Evolutionary conservation across 805 yeast species (phyloP), one percentile per base, ranked within the genome.

Genomic region (Sporopachydermia quercuum): DNA sequence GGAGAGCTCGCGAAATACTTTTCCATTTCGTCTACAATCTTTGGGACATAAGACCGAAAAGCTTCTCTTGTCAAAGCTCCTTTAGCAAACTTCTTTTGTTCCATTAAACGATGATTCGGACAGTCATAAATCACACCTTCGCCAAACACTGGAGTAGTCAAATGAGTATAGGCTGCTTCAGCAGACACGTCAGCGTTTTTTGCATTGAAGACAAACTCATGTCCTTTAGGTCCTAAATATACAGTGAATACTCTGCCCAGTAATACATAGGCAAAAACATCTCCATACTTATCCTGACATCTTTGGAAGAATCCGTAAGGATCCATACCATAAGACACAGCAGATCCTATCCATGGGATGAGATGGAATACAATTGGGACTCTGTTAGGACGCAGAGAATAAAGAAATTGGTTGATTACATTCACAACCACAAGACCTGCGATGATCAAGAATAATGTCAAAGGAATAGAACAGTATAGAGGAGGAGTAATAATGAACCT

Each of bases 91-190:
- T 86, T 91, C 74, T 91, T 91, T 62, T 91, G 98, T 59, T 91
- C 98, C 98, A 91, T 91, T 53, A 91, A 72, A 49, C 86, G 76
- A 53, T 76, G 63, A 64, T 91, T 91, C 46, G 98, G 85, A 62
- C 96, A 89, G 63, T 91, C 98, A 58, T 91, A 91, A 40, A 91
- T 82, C 40, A 91, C 98, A 53, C 97, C 98, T 54, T 86, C 76
- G 51, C 98, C 98, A 50, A 91, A 91, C 13, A 86, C 96, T 11
- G 98, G 98, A n/a, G 97, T 89, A n/a, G 98, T 91, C 61, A 91
- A 70, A 57, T 87, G 96, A 45, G 78, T 70, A 65, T 91, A 91
- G 34, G 96, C 97, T 38, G 82, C 96, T 58, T 91, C 97, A 37
- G 98, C 98, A 38, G 86, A 78, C 16, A 87, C 97, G 51, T 85